phyloP scores from a whole-genome alignment of 805 yeast species.

The Saccharomyces eubayanus region DNA sequence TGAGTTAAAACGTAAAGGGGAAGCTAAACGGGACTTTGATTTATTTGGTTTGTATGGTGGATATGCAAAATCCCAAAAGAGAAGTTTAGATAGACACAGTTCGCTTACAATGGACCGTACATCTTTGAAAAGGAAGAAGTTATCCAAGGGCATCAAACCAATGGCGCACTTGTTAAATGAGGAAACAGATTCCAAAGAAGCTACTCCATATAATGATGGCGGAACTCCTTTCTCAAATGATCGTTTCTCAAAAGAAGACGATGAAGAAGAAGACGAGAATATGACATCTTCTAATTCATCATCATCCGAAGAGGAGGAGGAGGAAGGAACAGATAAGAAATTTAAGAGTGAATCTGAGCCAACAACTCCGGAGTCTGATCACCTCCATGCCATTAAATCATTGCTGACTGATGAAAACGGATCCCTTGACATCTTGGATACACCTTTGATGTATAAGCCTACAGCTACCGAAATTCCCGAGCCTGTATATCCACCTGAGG shows the following conservation, averaged over 20 bases:
- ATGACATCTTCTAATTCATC: slow-evolving; percentile 6
- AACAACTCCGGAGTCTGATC: slow-evolving; percentile 24
- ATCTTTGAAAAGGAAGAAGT: slow-evolving; percentile 11
- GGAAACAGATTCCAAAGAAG: slow-evolving; percentile 18
- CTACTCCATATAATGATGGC: slow-evolving; percentile 11
- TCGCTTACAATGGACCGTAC: slow-evolving; percentile 6
- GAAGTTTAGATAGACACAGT: slow-evolving; percentile 9
- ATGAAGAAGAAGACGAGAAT: slow-evolving; percentile 12
- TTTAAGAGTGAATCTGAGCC: slow-evolving; percentile 10
- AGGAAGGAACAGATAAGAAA: slow-evolving; percentile 19
- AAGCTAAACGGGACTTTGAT: slow-evolving; percentile 32
- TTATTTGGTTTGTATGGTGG: slow-evolving; percentile 29
- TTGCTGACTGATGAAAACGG: slow-evolving; percentile 6
- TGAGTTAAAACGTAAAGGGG: slow-evolving; percentile 19
- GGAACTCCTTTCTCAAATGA: slow-evolving; percentile 5
- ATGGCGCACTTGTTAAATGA: slow-evolving; percentile 28
- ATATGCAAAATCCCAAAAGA: slow-evolving; percentile 6
- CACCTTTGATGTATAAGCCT: slow-evolving; percentile 41
- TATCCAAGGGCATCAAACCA: slow-evolving; percentile 15
- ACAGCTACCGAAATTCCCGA: slow-evolving; percentile 38
- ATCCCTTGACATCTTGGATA: slow-evolving; percentile 11
- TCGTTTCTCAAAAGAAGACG: slow-evolving; percentile 3
- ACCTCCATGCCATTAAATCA: slow-evolving; percentile 7
- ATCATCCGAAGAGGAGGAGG: slow-evolving; percentile 9
- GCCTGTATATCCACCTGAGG: slow-evolving; percentile 45